Evolutionary conservation across 352 stramenopile species (phyloP).

Genomic region (Phytophthora capsici): DNA sequence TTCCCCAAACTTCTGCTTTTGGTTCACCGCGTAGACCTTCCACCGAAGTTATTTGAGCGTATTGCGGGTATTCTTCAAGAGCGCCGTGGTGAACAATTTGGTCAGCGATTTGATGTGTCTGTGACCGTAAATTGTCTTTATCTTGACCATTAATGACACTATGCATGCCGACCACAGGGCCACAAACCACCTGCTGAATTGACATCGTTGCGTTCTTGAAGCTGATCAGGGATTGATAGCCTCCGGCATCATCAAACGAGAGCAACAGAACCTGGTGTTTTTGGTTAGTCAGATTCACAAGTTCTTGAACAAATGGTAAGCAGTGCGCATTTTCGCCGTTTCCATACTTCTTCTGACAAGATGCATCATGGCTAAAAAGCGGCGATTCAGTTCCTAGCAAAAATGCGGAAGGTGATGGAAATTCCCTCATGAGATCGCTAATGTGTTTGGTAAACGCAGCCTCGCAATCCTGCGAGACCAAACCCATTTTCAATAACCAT

Average conservation of each 20-base stretch:
- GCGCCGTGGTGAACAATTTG: conserved; percentile 10
- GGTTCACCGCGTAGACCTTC: not conserved
- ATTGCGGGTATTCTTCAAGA: conserved; percentile 11
- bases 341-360: not conserved
- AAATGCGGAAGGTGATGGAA: conserved; percentile 7
- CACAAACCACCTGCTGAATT: conserved; percentile 52
- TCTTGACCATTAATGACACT: not conserved
- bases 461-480: conserved; percentile 3
- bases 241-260: conserved; percentile 18
- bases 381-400: conserved; percentile 15
- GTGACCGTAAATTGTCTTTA: not conserved
- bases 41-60: conserved; percentile 15
- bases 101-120: conserved; percentile 5
- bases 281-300: conserved; percentile 39
- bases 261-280: conserved; percentile 30
- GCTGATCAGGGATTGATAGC: conserved; percentile 31
- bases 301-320: conserved; percentile 29
- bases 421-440: conserved; percentile 17
- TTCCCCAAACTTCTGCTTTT: not conserved
- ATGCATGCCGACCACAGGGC: conserved; percentile 23
- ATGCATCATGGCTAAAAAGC: conserved; percentile 2
- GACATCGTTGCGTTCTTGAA: conserved; percentile 47
- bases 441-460: conserved; percentile 4
- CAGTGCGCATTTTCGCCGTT: not conserved
- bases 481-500: not conserved